phyloP scores from a whole-genome alignment of 1,284 basidiomycete genomes.

The Jaminaea rosea region DNA sequence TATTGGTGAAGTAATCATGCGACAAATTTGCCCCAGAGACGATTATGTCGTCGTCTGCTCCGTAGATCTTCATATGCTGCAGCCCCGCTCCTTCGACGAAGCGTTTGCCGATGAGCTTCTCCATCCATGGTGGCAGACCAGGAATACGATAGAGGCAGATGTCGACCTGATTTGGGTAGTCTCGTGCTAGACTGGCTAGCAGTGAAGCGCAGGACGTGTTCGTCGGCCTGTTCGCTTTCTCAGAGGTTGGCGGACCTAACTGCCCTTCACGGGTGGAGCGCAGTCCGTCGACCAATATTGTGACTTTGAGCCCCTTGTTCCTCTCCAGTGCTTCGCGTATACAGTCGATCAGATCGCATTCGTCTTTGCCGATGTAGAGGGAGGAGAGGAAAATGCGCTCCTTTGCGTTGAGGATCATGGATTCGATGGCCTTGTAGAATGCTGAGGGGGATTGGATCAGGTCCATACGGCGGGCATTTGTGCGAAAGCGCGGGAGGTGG shows the following conservation, averaged over 20 bases:
- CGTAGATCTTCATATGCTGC: slow-evolving; percentile 96
- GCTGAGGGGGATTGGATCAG: slow-evolving; percentile 1
- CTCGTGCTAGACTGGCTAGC: slow-evolving; percentile 22
- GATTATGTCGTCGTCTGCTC: slow-evolving; percentile 80
- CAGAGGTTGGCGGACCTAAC: too few relatives aligned
- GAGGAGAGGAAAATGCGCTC: slow-evolving; percentile 4
- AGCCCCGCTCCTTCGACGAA: slow-evolving; percentile 98
- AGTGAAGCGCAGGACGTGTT: slow-evolving; percentile 50
- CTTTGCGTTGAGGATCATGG: not conserved
- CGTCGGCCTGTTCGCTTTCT: too few relatives aligned
- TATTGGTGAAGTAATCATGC: slow-evolving; percentile 83
- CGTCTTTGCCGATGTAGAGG: slow-evolving; percentile 47
- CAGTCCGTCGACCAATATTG: slow-evolving; percentile 77
- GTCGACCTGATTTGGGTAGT: slow-evolving; percentile 65
- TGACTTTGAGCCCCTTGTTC: slow-evolving; percentile 60
- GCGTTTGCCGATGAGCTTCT: slow-evolving; percentile 72
- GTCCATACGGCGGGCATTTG: not conserved
- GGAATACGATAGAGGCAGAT: slow-evolving; percentile 70
- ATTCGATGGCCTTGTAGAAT: slow-evolving; percentile 3
- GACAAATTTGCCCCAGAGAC: slow-evolving; percentile 97
- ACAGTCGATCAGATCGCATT: slow-evolving; percentile 28
- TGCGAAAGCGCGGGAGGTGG: not conserved
- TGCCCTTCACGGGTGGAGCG: slow-evolving; percentile 73
- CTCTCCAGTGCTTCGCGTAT: slow-evolving; percentile 21
- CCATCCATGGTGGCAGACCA: slow-evolving; percentile 63